Conservation (phyloP, 2,329 filamentous ascomycete species). For the Scolecobasidium constrictum region DNA sequence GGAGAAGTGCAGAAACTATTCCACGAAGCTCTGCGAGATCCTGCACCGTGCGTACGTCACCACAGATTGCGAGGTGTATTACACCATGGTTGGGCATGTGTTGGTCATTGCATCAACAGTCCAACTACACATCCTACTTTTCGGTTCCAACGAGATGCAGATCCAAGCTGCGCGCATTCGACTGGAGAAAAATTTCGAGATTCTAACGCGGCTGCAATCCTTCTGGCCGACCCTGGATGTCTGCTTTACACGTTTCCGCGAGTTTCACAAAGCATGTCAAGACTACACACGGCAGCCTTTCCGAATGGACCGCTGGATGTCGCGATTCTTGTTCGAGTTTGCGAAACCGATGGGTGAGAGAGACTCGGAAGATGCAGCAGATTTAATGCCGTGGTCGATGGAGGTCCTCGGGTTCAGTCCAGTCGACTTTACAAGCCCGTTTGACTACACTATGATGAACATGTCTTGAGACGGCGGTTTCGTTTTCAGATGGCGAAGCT, state of each 20-base stretch:
- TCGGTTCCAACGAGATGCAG: background rate
- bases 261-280: background rate
- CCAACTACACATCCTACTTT: background rate
- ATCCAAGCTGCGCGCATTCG: background rate
- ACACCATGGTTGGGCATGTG: background rate
- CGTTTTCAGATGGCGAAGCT: too few species aligned
- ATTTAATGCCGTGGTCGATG: background rate
- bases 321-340: slow-evolving; percentile 1
- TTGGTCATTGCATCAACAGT: background rate
- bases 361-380: background rate
- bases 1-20: background rate
- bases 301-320: background rate
- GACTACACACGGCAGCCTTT: background rate
- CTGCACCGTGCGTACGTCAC: background rate
- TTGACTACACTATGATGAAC: background rate
- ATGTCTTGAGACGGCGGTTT: too few species aligned
- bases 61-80: background rate
- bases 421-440: background rate
- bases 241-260: background rate
- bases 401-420: background rate
- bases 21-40: background rate
- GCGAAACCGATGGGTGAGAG: background rate
- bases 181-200: background rate
- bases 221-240: background rate
- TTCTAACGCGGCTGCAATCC: background rate